Conservation (phyloP, 1,284 basidiomycete species). For the Retiboletus flavoniger region DNA sequence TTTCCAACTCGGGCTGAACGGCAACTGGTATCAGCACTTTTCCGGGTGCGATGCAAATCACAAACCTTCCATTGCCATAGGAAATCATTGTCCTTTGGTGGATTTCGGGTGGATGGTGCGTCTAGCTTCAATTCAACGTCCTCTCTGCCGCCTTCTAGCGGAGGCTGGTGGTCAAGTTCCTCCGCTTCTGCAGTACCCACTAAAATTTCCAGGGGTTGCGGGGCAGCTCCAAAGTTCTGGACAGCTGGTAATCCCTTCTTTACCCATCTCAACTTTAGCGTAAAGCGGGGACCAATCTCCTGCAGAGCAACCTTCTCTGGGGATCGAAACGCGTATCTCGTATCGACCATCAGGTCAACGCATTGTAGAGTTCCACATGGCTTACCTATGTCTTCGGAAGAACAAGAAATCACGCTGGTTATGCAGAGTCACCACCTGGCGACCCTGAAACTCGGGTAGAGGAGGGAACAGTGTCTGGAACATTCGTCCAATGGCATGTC, state of each 20-base stretch:
- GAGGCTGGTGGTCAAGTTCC: conserved; percentile 29
- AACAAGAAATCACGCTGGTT: conserved; percentile 99
- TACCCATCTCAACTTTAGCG: conserved; percentile 88
- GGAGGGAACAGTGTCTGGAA: conserved; percentile 96
- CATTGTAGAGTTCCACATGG: background rate
- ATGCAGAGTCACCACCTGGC: conserved; percentile 96
- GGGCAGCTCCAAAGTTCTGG: conserved; percentile 58
- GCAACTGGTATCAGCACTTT: conserved; percentile 12
- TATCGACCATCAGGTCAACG: conserved; percentile 5
- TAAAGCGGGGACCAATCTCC: conserved; percentile 98
- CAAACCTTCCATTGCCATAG: conserved; percentile 81
- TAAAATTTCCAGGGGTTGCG: conserved; percentile 63
- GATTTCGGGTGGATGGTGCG: conserved; percentile 26
- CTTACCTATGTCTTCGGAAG: conserved; percentile 87
- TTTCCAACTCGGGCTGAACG: conserved; percentile 71
- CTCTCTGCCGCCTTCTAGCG: conserved; percentile 12
- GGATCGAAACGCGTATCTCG: conserved; percentile 89
- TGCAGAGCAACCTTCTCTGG: conserved; percentile 91
- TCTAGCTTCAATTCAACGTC: conserved; percentile 15
- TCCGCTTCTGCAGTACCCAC: conserved; percentile 42
- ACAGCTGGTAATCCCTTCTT: conserved; percentile 87
- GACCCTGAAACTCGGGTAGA: conserved; percentile 92
- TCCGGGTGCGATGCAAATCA: conserved; percentile 1
- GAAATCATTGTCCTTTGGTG: conserved; percentile 67
- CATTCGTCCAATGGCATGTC: conserved; percentile 89